Conservation (phyloP, 345 rosid species). For the Eucalyptus marginata region DNA sequence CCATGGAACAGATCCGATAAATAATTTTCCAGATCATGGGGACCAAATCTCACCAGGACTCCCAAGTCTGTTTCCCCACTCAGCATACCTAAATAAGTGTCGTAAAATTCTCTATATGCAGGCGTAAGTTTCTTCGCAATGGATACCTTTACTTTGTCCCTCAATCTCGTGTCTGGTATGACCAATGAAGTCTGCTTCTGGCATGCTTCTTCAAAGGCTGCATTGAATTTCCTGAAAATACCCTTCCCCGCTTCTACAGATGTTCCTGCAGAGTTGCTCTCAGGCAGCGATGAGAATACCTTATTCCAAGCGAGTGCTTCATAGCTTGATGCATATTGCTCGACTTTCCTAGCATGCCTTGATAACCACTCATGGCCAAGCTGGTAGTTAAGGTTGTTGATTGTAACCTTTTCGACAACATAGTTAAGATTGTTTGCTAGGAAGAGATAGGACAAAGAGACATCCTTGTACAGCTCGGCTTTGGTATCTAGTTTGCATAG, state of each 20-base stretch:
- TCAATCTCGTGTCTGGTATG: constrained; percentile 38
- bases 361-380: constrained; percentile 75
- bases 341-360: constrained; percentile 36
- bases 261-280: background rate
- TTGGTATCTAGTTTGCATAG: constrained; percentile 76
- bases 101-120: constrained; percentile 45
- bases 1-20: constrained; percentile 67
- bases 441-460: constrained; percentile 63
- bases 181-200: constrained; percentile 48
- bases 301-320: constrained; percentile 64
- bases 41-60: constrained; percentile 25
- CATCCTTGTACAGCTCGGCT: constrained; percentile 58
- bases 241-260: constrained; percentile 32
- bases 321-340: constrained; percentile 40
- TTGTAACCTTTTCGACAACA: constrained; percentile 36
- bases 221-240: constrained; percentile 42
- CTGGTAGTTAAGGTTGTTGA: constrained; percentile 32
- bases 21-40: constrained; percentile 55
- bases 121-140: constrained; percentile 47
- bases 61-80: constrained; percentile 23
- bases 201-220: constrained; percentile 66
- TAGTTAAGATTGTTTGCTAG: constrained; percentile 73
- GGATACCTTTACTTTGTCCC: constrained; percentile 60
- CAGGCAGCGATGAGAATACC: constrained; percentile 42
- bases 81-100: constrained; percentile 8